These are phyloP conservation scores for Scopulariopsis brevicaulis DNA, from an alignment of 2,329 filamentous ascomycete species.

Conservation along the genomic window DNA sequence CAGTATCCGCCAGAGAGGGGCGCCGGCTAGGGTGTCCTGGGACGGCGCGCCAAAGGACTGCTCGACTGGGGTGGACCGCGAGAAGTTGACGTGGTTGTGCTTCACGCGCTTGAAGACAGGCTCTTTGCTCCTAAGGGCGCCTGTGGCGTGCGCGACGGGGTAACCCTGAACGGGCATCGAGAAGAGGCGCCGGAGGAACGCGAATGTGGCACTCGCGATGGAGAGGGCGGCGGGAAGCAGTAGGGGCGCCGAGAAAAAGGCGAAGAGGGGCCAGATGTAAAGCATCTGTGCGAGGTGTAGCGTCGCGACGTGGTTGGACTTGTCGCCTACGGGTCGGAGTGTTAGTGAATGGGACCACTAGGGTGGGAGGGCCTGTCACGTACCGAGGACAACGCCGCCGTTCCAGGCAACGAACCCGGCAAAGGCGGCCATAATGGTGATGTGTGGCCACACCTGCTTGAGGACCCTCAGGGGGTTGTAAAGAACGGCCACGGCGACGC, in stretches of 20 bases:
- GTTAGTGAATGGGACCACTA: conserved; percentile 35
- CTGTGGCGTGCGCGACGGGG: neutral
- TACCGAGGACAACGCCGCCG: conserved; percentile 79
- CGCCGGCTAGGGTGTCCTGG: neutral
- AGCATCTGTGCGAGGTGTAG: conserved; percentile 87
- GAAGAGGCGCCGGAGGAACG: neutral
- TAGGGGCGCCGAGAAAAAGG: conserved; percentile 81
- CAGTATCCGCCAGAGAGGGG: conserved; percentile 21
- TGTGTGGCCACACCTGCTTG: conserved; percentile 41
- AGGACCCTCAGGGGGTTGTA: conserved; percentile 34
- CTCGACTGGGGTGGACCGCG: neutral
- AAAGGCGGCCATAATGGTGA: conserved; percentile 58
- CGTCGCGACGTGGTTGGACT: conserved; percentile 84
- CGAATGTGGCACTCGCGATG: conserved; percentile 4
- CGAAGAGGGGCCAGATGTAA: conserved; percentile 84
- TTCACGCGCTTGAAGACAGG: neutral
- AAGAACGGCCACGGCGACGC: conserved; percentile 47
- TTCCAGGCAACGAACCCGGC: conserved; percentile 74
- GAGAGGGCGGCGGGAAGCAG: conserved; percentile 42
- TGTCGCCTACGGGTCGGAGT: conserved; percentile 39
- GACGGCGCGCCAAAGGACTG: neutral
- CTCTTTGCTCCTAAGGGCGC: neutral
- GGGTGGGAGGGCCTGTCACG: conserved; percentile 7
- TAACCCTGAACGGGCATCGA: neutral
- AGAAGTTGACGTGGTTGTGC: neutral